Conservation (phyloP, 2,329 filamentous ascomycete species). For the Talaromyces sp. region DNA sequence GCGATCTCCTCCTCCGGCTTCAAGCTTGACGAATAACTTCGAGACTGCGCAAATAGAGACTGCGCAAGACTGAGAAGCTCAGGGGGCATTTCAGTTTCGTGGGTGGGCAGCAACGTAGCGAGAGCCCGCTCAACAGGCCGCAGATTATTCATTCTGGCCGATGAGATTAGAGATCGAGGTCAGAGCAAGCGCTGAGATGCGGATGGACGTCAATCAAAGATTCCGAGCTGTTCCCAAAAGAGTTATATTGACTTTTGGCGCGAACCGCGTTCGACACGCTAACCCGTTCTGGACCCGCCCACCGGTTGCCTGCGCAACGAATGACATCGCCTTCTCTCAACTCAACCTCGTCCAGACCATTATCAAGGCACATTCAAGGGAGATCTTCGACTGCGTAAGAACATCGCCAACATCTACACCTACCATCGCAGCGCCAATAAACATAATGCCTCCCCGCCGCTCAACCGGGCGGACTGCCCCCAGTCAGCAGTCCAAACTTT, state of each 20-base stretch:
- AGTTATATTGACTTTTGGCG: slow-evolving; percentile 15
- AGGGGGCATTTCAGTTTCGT: slow-evolving; percentile 62
- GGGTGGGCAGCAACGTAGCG: slow-evolving; percentile 68
- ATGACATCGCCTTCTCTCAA: slow-evolving; percentile 9
- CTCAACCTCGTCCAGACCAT: background rate
- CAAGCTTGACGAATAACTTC: slow-evolving; percentile 69
- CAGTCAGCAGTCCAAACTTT: slow-evolving; percentile 56
- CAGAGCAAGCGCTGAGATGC: background rate
- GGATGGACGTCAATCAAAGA: background rate
- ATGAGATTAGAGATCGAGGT: background rate
- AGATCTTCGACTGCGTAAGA: background rate
- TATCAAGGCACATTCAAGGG: background rate
- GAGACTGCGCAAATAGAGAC: slow-evolving; percentile 75
- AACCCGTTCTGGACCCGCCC: slow-evolving; percentile 33
- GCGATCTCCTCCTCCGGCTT: slow-evolving; percentile 85
- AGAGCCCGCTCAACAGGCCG: slow-evolving; percentile 70
- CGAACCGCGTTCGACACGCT: slow-evolving; percentile 23
- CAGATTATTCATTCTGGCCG: slow-evolving; percentile 57
- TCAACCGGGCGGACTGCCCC: slow-evolving; percentile 35
- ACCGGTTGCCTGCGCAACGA: slow-evolving; percentile 10
- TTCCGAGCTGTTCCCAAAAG: slow-evolving; percentile 4
- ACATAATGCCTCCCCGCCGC: slow-evolving; percentile 45
- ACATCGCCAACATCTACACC: background rate
- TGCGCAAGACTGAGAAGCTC: slow-evolving; percentile 68
- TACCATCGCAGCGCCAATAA: background rate